Percentiles rank a stretch among this genome's conserved stretches.
These are phyloP conservation scores for Panicum virgatum DNA, from an alignment of 202 grass and related monocot genomes.

Conservation along the genomic window DNA sequence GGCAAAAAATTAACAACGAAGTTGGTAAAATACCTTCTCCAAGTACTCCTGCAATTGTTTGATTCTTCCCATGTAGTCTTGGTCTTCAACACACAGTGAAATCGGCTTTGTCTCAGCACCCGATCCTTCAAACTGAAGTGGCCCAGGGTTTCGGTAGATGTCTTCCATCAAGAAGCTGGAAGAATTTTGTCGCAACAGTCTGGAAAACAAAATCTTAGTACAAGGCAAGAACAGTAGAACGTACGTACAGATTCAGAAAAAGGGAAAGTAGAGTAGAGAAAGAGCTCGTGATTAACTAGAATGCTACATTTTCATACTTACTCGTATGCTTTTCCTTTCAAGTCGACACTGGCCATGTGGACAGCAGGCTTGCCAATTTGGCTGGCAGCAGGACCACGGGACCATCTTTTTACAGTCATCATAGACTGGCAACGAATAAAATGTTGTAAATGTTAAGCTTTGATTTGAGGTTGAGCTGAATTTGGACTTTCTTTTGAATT, in stretches of 20 bases:
- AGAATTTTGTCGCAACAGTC: slow-evolving; percentile 76
- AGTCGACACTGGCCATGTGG: slow-evolving; percentile 75
- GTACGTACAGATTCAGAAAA: neutral
- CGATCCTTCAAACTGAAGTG: slow-evolving; percentile 84
- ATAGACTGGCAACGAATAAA: slow-evolving; percentile 56
- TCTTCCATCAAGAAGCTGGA: slow-evolving; percentile 85
- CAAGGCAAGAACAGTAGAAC: neutral
- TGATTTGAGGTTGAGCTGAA: neutral
- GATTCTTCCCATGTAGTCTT: slow-evolving; percentile 98
- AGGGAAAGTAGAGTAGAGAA: neutral
- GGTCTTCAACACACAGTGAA: slow-evolving; percentile 89
- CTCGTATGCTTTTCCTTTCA: slow-evolving; percentile 99
- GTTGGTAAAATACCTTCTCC: slow-evolving; percentile 55
- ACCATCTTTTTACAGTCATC: slow-evolving; percentile 97
- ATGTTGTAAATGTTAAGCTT: slow-evolving; percentile 22
- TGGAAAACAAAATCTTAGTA: slow-evolving; percentile 20
- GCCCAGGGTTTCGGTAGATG: slow-evolving; percentile 96
- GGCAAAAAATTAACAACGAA: slow-evolving; percentile 12
- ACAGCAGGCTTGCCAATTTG: slow-evolving; percentile 96
- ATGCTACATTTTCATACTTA: slow-evolving; percentile 38
- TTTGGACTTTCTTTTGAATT: neutral
- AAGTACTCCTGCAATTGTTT: slow-evolving; percentile 94
- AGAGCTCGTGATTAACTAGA: neutral
- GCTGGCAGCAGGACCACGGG: slow-evolving; percentile 56
- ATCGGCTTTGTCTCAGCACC: slow-evolving; percentile 75